These are phyloP conservation scores for Acer saccharum DNA, from an alignment of 345 rosid genomes.

Conservation along the genomic window DNA sequence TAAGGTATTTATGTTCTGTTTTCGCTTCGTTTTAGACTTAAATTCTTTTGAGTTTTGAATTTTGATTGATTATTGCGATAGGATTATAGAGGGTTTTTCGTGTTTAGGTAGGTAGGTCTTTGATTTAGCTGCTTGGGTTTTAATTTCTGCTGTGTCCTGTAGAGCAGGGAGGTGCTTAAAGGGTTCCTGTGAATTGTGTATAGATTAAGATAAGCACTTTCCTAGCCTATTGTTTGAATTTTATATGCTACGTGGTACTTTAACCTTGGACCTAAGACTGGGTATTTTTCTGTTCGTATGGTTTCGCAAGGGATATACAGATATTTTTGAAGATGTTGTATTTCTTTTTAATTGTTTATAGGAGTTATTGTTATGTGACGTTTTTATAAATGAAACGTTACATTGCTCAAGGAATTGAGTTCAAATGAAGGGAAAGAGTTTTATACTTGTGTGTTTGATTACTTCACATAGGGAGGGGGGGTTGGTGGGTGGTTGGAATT, in stretches of 20 bases:
- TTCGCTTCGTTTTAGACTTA: background rate
- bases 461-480: background rate
- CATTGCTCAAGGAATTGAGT: background rate
- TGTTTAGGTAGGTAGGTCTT: no score
- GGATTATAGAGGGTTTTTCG: no score
- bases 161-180: no score
- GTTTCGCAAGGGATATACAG: background rate
- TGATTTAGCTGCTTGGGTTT: no score
- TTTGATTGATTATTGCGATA: background rate
- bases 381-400: background rate
- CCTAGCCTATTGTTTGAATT: background rate
- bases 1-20: conserved; percentile 24
- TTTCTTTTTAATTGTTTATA: background rate
- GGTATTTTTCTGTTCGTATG: background rate
- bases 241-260: background rate
- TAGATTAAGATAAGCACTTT: no score
- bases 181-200: no score
- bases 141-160: no score
- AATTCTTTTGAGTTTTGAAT: background rate
- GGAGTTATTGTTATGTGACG: background rate
- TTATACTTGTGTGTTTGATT: background rate
- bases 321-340: background rate
- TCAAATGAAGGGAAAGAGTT: background rate
- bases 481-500: background rate
- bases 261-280: no score